Base-by-base conservation (phyloP, 1,139 yeast species). In the Suhomyces kunorum region DNA sequence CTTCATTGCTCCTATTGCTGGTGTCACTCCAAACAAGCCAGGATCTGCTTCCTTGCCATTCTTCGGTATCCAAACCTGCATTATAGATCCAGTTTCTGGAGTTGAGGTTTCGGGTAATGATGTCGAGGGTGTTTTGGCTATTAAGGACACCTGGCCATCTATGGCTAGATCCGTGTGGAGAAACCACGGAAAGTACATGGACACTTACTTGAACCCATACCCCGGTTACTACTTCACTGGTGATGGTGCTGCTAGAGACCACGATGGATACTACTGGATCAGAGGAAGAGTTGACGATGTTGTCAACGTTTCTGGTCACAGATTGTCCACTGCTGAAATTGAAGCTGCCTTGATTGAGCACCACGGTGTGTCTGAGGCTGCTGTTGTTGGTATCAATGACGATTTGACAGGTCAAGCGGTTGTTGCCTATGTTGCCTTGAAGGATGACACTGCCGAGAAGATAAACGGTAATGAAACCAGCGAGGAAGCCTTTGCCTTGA, bases 201-300 rank as follows among this genome's bases (percentile, higher is more conserved):
- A 90, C 57, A 92, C 98, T 40, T 92, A 92, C 70, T 75, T 92
- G 66, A 84, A 84, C 55, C 98, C 98, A 46, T 92, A 90, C 75
- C 96, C 96, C 47, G 97, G 97, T 42, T 85, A 78, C 71, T 92
- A 92, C 73, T 92, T 92, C 76, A 90, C 98, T 17, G 98, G 98
- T 59, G 98, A 92, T 65, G 98, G 98, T 68, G 98, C 97, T 39
- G 98, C 95, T 43, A 83, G 97, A 68, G 98, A 92, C 64, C 83
- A 84, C 57, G 98, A 92, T 59, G 98, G 98, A 39, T 92, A 84
- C 77, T 88, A 89, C 74, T 92, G 98, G 96, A 90, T 92, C 59
- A 81, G 96, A 66, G 98, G 98, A 55, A 87, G 98, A 72, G 98
- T 92, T 53, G 98, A 92, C 66, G 98, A 92, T 59, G 98, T 92